These are phyloP conservation scores for Wickerhamiella australiensis DNA, from an alignment of 805 yeast species.

Conservation along the genomic window DNA sequence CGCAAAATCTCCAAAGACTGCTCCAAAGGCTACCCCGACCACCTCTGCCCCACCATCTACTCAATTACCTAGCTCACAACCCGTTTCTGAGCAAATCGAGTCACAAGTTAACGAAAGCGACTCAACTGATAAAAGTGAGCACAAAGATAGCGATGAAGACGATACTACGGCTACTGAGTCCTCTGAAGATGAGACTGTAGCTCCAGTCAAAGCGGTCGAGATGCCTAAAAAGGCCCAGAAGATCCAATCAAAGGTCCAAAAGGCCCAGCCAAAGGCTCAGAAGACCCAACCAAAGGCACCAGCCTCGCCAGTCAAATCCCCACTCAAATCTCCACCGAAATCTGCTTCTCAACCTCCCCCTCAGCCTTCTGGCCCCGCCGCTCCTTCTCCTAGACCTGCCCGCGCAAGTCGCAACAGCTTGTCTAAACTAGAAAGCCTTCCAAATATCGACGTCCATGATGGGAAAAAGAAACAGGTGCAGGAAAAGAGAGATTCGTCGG, in stretches of 20 bases:
- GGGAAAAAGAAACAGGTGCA: neutral
- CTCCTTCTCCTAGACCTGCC: neutral
- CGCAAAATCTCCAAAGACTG: neutral
- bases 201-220: neutral
- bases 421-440: conserved; percentile 1
- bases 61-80: neutral
- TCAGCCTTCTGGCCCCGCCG: neutral
- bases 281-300: neutral
- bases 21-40: neutral
- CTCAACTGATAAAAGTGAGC: neutral
- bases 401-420: neutral
- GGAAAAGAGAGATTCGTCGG: neutral
- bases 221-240: neutral
- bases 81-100: neutral
- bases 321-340: neutral
- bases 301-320: neutral
- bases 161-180: neutral
- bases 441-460: conserved; percentile 1
- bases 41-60: neutral
- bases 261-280: neutral
- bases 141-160: neutral
- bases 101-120: neutral
- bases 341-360: neutral
- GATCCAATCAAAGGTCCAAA: neutral
- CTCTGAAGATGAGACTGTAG: neutral